Conservation (phyloP, 345 rosid species). For the Trapa bicornis region DNA sequence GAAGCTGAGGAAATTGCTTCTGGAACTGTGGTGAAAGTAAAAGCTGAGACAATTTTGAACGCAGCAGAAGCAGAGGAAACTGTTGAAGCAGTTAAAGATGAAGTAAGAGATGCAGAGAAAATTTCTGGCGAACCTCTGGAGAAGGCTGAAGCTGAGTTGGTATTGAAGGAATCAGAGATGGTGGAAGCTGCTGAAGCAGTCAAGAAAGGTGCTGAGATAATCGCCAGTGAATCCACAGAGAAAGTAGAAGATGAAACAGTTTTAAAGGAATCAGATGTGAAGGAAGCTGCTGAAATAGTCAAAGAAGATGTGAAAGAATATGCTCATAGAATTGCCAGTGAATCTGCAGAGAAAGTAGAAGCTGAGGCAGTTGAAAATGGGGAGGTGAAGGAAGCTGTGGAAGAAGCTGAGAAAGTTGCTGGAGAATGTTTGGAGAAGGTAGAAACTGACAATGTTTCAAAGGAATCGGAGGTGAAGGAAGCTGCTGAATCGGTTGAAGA, state of each 20-base stretch:
- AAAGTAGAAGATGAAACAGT: slow-evolving; percentile 2
- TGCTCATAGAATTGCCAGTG: neutral
- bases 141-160: neutral
- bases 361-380: neutral
- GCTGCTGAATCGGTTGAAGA: neutral
- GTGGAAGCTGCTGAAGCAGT: slow-evolving; percentile 2
- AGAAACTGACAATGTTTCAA: neutral
- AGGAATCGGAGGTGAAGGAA: no score
- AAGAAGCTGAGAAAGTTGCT: slow-evolving; percentile 1
- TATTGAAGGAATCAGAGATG: neutral
- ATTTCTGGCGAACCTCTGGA: neutral
- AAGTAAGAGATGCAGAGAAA: neutral
- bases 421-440: slow-evolving; percentile 1
- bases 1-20: slow-evolving; percentile 1
- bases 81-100: slow-evolving; percentile 2
- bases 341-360: neutral
- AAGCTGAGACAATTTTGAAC: neutral
- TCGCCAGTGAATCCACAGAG: slow-evolving; percentile 1
- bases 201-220: slow-evolving; percentile 1
- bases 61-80: slow-evolving; percentile 3
- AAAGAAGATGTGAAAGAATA: slow-evolving; percentile 4
- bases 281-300: neutral
- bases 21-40: neutral
- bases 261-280: slow-evolving; percentile 3
- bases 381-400: slow-evolving; percentile 1